Base-by-base conservation (phyloP, 192 early-diverging fungal species). In the Coemansia sp. region DNA sequence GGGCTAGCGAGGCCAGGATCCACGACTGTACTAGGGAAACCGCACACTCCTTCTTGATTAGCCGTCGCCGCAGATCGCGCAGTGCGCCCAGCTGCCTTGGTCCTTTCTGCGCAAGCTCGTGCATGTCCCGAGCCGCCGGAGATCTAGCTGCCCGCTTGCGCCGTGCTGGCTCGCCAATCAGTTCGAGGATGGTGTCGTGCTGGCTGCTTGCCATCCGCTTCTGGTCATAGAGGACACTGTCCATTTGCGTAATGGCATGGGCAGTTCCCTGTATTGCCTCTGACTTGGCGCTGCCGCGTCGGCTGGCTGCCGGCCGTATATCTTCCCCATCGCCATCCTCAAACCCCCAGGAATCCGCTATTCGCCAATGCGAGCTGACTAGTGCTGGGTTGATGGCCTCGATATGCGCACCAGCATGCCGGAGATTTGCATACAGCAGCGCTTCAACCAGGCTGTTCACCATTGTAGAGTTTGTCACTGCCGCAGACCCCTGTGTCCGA, bases 361-460 rank as follows among this genome's bases (percentile, higher is more conserved):
- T 29, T 4, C 44, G 48, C 54, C 53, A 62, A 21, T 75, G 60
- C 22, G 52, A 27, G 42, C 60, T 68, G 22, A 68, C 51, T 28
- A 60, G 47, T 1, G 56, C 34, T 21, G 71, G 71, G 28, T 59
- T 75, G 32, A 67, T 47, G 3, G 71, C 47, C 45, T 54, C 63
- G 7, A 71, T 44, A 18, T 53, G 63, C 3, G 56, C 64, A 12
- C 60, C 59, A 1, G 17, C 26, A 23, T 67, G 54, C 17, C 54
- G 60, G 33, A 77, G 38, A 36, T 67, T 64, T 19, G 67, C 50
- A 25, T 77, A 77, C 23, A 77, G 38, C 14, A 77, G 52, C 10
- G 67, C 54, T 18, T 77, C 75, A n/a, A 77, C 37, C 18, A 77
- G 63, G 36, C 71, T 77, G 35, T 67, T 77, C 21, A 77, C 62